These are phyloP conservation scores for Phytophthora palmivora DNA, from an alignment of 352 stramenopile species.

Conservation along the genomic window DNA sequence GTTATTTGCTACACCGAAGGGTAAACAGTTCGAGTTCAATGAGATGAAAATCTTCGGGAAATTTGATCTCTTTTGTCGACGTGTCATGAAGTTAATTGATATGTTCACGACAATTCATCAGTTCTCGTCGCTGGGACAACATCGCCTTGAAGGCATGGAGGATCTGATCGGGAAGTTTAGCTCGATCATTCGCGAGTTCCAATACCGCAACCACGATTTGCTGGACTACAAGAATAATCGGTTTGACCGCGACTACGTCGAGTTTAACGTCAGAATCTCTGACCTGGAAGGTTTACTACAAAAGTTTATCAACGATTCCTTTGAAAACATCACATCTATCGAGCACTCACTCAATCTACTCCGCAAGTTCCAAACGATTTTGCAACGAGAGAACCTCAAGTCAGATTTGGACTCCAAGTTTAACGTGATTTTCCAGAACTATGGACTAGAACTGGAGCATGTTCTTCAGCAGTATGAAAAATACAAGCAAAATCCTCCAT, in stretches of 20 bases:
- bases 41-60: constrained; percentile 99
- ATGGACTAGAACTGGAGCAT: constrained; percentile 97
- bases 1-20: constrained; percentile 94
- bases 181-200: constrained; percentile 96
- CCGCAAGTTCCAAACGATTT: constrained; percentile 97
- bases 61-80: constrained; percentile 98
- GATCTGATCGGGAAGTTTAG: constrained; percentile 95
- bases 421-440: constrained; percentile 99
- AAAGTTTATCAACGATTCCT: constrained; percentile 99
- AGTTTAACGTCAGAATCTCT: constrained; percentile 96
- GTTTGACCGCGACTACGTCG: constrained; percentile 97
- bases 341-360: constrained; percentile 97
- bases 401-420: constrained; percentile 98
- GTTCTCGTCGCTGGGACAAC: constrained; percentile 92
- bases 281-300: constrained; percentile 97
- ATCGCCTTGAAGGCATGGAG: constrained; percentile 94
- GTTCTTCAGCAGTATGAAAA: constrained; percentile 99
- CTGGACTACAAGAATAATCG: constrained; percentile 99
- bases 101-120: constrained; percentile 99
- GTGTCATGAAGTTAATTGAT: constrained; percentile 98
- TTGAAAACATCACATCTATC: constrained; percentile 99
- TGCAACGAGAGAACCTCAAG: constrained; percentile 98
- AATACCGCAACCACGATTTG: constrained; percentile 96
- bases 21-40: constrained; percentile 99
- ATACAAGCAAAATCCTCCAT: constrained; percentile 97